Conservation (phyloP, 1,139 yeast genomes). For the Debaryomyces subglobosus region DNA sequence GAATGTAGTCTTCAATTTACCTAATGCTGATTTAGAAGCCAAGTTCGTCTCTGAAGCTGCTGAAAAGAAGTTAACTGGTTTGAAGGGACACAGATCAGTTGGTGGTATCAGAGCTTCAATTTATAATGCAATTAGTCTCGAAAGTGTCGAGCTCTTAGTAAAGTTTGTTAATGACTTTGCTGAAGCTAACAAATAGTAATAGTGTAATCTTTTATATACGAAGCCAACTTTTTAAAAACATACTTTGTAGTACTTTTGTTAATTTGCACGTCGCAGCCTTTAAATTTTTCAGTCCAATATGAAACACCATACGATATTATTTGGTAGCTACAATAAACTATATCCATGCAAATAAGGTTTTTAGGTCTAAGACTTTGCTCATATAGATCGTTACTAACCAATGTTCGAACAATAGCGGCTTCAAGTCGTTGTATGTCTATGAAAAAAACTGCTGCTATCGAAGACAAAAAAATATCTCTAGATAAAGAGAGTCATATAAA, state of each 20-base stretch:
- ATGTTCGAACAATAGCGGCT: neutral
- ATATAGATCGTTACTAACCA: neutral
- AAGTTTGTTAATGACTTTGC: slow-evolving; percentile 69
- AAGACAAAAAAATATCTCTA: slow-evolving; percentile 31
- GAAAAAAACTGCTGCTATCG: slow-evolving; percentile 16
- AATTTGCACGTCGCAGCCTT: slow-evolving; percentile 1
- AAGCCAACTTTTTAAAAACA: neutral
- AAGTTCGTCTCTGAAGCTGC: slow-evolving; percentile 64
- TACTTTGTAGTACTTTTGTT: neutral
- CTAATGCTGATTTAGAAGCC: slow-evolving; percentile 62
- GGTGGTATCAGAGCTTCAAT: slow-evolving; percentile 96
- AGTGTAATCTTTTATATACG: neutral
- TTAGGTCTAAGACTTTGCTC: neutral
- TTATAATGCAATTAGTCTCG: slow-evolving; percentile 79
- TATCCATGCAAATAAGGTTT: slow-evolving; percentile 2
- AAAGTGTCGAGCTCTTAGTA: slow-evolving; percentile 63
- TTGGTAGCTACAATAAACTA: neutral
- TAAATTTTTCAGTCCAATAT: slow-evolving; percentile 3
- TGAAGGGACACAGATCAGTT: slow-evolving; percentile 95
- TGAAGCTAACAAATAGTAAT: slow-evolving; percentile 27
- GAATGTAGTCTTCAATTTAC: slow-evolving; percentile 90
- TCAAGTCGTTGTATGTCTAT: slow-evolving; percentile 2
- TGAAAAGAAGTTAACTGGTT: slow-evolving; percentile 60
- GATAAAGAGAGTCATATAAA: slow-evolving; percentile 38
- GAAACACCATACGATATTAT: neutral